Evolutionary conservation across 2,329 filamentous ascomycete genomes (phyloP), one percentile per base, ranked within the genome.

Genomic region (Talaromyces islandicus): DNA sequence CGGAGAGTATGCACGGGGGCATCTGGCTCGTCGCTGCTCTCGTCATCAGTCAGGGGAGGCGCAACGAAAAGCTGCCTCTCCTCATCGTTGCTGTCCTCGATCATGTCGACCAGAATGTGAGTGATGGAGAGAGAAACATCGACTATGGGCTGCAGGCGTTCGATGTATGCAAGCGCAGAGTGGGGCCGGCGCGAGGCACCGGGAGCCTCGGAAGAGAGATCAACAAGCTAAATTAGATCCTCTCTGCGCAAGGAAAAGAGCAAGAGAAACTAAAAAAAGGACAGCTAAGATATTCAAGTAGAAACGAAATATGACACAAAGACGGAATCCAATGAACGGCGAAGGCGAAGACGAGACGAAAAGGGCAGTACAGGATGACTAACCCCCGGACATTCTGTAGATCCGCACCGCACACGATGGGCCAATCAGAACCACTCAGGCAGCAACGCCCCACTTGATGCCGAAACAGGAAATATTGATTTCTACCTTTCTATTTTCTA

Each of bases 31-130:
- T 57, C 56, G 10, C 54, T 38, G 27, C 54, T 56, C 27, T 53
- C 59, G 12, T 61, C 52, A 9, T 62, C 60, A 6, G 53, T 62
- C 52, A 64, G 50, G 1, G 58, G 56, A 52, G 60, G 56, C n/a
- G 62, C 54, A 17, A 58, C 6, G 19, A 55, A 60, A 29, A 56
- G 51, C 10, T 51, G 32, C 35, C 51, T 50, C 48, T 63, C 62
- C 48, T 63, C 62, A 38, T 62, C 60, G 46, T 21, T 30, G 24
- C 19, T 19, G 25, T 41, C 52, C n/a, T 56, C 60, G 38, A 59
- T 60, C 62, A 63, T 63, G 21, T 53, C 56, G 57, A 19, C 21
- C 41, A 32, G 25, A 24, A 46, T 46, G 43, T 24, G 43, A 14
- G 21, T 46, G 43, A 21, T 46, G 19, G 29, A 55, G 21, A 19